These are phyloP conservation scores for Calonectria pauciramosa DNA, from an alignment of 2,329 filamentous ascomycete genomes.

Conservation along the genomic window DNA sequence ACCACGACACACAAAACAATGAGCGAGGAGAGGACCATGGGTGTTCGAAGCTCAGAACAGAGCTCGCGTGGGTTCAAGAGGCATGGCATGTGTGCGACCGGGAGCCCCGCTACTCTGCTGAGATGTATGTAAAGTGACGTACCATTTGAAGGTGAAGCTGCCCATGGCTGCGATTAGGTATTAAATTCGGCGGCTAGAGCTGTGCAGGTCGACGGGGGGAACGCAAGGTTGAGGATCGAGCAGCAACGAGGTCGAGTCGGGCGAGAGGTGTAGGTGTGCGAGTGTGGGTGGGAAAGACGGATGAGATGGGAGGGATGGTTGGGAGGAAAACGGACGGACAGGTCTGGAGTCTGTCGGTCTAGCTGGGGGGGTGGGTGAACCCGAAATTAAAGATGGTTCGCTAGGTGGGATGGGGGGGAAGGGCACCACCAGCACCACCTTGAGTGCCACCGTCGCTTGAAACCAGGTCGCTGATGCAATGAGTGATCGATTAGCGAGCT, in stretches of 20 bases:
- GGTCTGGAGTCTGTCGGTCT: slow-evolving; percentile 44
- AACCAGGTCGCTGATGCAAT: slow-evolving; percentile 17
- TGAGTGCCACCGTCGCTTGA: slow-evolving; percentile 22
- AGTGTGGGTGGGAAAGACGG: slow-evolving; percentile 36
- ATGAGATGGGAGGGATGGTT: slow-evolving; percentile 41
- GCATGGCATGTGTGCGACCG: slow-evolving; percentile 5
- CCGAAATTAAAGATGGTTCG: slow-evolving; percentile 45
- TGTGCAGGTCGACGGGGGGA: slow-evolving; percentile 27
- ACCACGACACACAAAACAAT: slow-evolving; percentile 22
- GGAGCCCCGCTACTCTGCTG: neutral
- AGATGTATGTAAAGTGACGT: slow-evolving; percentile 49
- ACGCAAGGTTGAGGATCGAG: slow-evolving; percentile 27
- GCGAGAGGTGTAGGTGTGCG: slow-evolving; percentile 33
- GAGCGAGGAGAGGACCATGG: slow-evolving; percentile 10
- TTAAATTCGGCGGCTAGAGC: slow-evolving; percentile 32
- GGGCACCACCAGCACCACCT: slow-evolving; percentile 28
- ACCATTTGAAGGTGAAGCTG: slow-evolving; percentile 80
- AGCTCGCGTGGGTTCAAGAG: slow-evolving; percentile 24
- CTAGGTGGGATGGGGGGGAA: slow-evolving; percentile 38
- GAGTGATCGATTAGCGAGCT: slow-evolving; percentile 5
- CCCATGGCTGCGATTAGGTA: slow-evolving; percentile 64
- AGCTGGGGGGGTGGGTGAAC: slow-evolving; percentile 35
- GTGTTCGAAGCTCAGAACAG: slow-evolving; percentile 24
- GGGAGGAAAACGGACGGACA: slow-evolving; percentile 42
- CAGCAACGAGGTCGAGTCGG: slow-evolving; percentile 13